Percentiles rank a stretch among this genome's conserved stretches.
These are phyloP conservation scores for Aureobasidium lini DNA, from an alignment of 2,329 filamentous ascomycete species.

Conservation along the genomic window DNA sequence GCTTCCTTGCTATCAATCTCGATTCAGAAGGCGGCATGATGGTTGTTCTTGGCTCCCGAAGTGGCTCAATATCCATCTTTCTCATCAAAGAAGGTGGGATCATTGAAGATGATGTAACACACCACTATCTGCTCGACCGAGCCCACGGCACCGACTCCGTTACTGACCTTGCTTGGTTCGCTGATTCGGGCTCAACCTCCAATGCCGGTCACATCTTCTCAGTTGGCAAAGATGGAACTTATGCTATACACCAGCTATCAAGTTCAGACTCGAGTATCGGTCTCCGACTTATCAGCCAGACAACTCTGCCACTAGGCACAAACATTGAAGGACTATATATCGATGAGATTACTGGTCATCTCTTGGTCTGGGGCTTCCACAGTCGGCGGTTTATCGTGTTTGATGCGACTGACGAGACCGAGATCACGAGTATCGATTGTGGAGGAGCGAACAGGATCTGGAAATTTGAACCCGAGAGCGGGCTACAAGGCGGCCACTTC, in stretches of 20 bases:
- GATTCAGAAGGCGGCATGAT: not conserved
- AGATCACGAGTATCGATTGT: slow-evolving; percentile 67
- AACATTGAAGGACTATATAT: slow-evolving; percentile 70
- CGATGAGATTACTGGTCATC: slow-evolving; percentile 37
- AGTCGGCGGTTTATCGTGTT: slow-evolving; percentile 73
- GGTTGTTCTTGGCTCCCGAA: slow-evolving; percentile 46
- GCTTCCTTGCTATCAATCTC: slow-evolving; percentile 28
- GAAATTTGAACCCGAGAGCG: slow-evolving; percentile 41
- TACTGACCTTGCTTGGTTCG: slow-evolving; percentile 49
- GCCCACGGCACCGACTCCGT: slow-evolving; percentile 56
- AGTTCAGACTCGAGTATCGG: slow-evolving; percentile 20
- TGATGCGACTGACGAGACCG: slow-evolving; percentile 64
- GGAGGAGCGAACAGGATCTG: slow-evolving; percentile 79
- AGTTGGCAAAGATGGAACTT: slow-evolving; percentile 69
- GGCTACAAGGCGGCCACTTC: slow-evolving; percentile 44
- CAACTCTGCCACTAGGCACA: slow-evolving; percentile 62
- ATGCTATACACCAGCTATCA: slow-evolving; percentile 52
- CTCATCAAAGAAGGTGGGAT: not conserved
- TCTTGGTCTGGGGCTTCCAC: slow-evolving; percentile 74
- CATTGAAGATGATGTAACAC: not conserved
- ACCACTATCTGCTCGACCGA: slow-evolving; percentile 17
- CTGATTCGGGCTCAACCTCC: not conserved
- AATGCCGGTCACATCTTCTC: slow-evolving; percentile 52
- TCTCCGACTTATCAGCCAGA: slow-evolving; percentile 58
- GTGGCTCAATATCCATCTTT: slow-evolving; percentile 44